Evolutionary conservation across 192 early-diverging fungal genomes (phyloP), one percentile per base, ranked within the genome.

Genomic region (Coemansia sp.): DNA sequence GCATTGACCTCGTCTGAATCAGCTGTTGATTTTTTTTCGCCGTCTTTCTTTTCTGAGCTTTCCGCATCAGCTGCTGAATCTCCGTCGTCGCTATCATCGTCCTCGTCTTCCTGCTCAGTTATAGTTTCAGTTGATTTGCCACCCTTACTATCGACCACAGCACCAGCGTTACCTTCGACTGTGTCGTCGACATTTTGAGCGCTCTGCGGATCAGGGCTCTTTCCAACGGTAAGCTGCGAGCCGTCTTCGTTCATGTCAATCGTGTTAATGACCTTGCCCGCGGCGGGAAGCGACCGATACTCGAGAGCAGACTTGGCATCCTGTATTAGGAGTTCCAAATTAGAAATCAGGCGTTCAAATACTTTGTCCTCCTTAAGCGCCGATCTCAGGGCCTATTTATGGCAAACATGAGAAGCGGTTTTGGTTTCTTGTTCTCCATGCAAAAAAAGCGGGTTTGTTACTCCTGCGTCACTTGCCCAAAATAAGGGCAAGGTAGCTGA

Each of bases 311-410:
- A 50, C 67, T 70, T 77, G 18, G 73, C 67, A 67, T 77, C 73
- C 73, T 77, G 73, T 77, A 77, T 77, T 59, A 77, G 64, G 57
- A 67, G 73, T 62, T 77, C 73, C 67, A 77, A 59, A 70, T 77
- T 77, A 68, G 65, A 77, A 50, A 77, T 66, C 73, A 77, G 73
- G 73, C 73, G 73, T 70, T 77, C 73, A 77, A 70, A 77, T 50
- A 67, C 68, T 70, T 67, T 77, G 73, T 77, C 73, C 64, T 77
- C 73, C 61, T 70, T 77, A 23, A 77, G 64, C 73, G 68, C 64
- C 67, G 73, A 70, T 69, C 67, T 77, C 73, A 77, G 52, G 54
- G 73, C 68, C 73, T 77, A 77, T 59, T 39, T 5, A 37, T 66
- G 73, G 73, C 67, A 58, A 46, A 53, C 68, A 63, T 70, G 73